Conservation (phyloP, 805 yeast genomes). For the Pichia occidentalis region DNA sequence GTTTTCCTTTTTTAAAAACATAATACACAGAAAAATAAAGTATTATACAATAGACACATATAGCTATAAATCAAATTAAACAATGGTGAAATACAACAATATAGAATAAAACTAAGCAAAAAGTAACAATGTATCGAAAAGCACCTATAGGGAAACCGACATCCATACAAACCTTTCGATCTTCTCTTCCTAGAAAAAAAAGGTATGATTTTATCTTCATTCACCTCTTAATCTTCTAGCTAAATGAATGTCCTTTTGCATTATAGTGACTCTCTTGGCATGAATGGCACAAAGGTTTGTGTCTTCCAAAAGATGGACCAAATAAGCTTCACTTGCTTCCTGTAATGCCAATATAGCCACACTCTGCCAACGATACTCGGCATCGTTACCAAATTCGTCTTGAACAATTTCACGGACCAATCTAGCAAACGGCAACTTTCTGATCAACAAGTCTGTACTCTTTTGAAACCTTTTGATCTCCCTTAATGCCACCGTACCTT, state of each 20-base stretch:
- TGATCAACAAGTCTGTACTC: slow-evolving; percentile 57
- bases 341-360: slow-evolving; percentile 72
- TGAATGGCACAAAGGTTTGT: slow-evolving; percentile 73
- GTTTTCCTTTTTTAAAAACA: not conserved
- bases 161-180: not conserved
- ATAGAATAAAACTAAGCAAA: slow-evolving; percentile 1
- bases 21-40: not conserved
- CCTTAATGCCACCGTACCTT: slow-evolving; percentile 60
- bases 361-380: slow-evolving; percentile 70
- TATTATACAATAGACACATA: not conserved
- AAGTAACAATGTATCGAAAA: not conserved
- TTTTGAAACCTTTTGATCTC: slow-evolving; percentile 66
- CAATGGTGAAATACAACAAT: not conserved
- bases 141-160: not conserved
- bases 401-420: slow-evolving; percentile 69
- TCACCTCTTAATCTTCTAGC: slow-evolving; percentile 70
- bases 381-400: slow-evolving; percentile 45
- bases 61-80: not conserved
- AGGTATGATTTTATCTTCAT: not conserved
- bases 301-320: slow-evolving; percentile 68
- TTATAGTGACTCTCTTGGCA: slow-evolving; percentile 77
- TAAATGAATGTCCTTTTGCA: slow-evolving; percentile 76
- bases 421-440: slow-evolving; percentile 74
- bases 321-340: slow-evolving; percentile 75
- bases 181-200: not conserved